Evolutionary conservation across 257 asterid species (phyloP), one percentile per base, ranked within the genome.

Genomic region (Cruciata laevipes): DNA sequence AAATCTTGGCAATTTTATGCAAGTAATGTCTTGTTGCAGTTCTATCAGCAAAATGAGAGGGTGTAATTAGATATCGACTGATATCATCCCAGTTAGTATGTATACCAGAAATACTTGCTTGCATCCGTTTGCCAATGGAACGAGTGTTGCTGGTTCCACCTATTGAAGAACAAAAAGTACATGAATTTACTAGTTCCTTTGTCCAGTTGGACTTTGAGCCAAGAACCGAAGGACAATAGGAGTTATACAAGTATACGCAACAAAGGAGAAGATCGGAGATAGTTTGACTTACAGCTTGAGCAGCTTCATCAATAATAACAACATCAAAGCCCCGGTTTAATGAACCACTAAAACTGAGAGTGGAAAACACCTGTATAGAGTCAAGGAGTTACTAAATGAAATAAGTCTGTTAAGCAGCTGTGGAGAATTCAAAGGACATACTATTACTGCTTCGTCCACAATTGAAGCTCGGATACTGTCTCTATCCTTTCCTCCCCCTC

Each of bases 301-400:
- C 99, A 31, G 99, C 99, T 85, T 94, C 99, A 83, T 94, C 99
- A 71, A 94, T 88, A 75, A 94, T 83, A 74, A 94, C 99, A 55
- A 94, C 96, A 76, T 94, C 99, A 81, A 94, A 94, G 69, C 91
- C 80, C 62, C 92, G 95, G 76, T 87, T 90, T 74, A 94, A 75
- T 85, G 99, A 86, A 67, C 97, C 97, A 27, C 99, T 94, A 84
- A 85, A 90, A 83, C 97, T 94, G 73, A 94, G 95, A 65, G 99
- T 94, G 66, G 99, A 90, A 84, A 90, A 90, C 74, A 94, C 99
- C 97, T 94, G 99, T 75, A 73, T 67, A 69, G 51, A 71, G 77
- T 67, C 56, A 30, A 71, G 61, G 74, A 75, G 60, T 64, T 60
- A 74, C 77, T 65, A 73, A 18, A 49, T 32, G 75, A 53, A 16